Evolutionary conservation across 2,329 filamentous ascomycete species (phyloP).

Genomic region (Botryotinia convoluta): DNA sequence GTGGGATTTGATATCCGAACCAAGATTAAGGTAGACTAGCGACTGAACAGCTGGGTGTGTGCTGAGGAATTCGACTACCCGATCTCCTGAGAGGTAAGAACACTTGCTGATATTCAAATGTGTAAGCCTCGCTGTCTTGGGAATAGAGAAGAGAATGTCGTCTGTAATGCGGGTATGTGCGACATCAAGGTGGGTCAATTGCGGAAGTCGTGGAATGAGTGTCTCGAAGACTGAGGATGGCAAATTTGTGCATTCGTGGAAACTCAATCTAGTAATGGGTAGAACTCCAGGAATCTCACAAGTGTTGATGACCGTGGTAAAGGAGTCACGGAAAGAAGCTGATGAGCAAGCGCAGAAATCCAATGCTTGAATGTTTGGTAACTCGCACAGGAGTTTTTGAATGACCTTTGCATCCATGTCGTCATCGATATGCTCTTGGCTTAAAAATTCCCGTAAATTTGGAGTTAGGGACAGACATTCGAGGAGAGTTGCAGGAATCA

Average conservation of each 20-base stretch:
- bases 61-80: slow-evolving; percentile 67
- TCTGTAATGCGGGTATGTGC: slow-evolving; percentile 75
- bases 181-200: slow-evolving; percentile 76
- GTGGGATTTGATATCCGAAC: slow-evolving; percentile 69
- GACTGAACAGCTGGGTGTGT: slow-evolving; percentile 66
- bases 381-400: slow-evolving; percentile 65
- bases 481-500: slow-evolving; percentile 70
- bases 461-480: slow-evolving; percentile 70
- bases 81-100: slow-evolving; percentile 62
- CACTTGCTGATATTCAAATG: slow-evolving; percentile 79
- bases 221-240: slow-evolving; percentile 64
- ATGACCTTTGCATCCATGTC: slow-evolving; percentile 69
- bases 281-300: slow-evolving; percentile 43
- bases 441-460: slow-evolving; percentile 72
- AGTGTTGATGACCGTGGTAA: slow-evolving; percentile 49
- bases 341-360: slow-evolving; percentile 79
- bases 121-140: slow-evolving; percentile 67
- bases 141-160: slow-evolving; percentile 66
- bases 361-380: slow-evolving; percentile 63
- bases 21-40: slow-evolving; percentile 70
- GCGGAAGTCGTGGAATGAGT: slow-evolving; percentile 66
- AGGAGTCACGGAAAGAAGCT: slow-evolving; percentile 61
- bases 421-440: slow-evolving; percentile 77
- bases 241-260: slow-evolving; percentile 76
- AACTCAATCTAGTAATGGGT: slow-evolving; percentile 63